These are phyloP conservation scores for Akebia trifoliata DNA, from an alignment of 164 flowering plant genomes.

Conservation along the genomic window DNA sequence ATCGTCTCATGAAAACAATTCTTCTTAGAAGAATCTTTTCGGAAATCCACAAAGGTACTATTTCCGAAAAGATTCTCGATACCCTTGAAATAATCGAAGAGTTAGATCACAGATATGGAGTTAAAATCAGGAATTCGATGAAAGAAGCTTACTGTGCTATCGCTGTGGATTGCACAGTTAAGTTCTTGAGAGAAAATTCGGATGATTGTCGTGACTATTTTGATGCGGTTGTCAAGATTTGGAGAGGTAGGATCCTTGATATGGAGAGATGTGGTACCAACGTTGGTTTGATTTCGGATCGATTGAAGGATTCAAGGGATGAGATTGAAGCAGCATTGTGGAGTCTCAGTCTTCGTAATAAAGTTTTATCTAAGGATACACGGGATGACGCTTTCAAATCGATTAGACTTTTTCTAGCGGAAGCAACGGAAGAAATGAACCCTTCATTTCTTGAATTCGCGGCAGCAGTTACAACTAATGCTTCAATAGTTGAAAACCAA, in stretches of 20 bases:
- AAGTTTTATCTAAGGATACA: constrained; percentile 24
- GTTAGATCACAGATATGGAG: constrained; percentile 23
- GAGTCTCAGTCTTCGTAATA: constrained; percentile 21
- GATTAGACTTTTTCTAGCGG: constrained; percentile 35
- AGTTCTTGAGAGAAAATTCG: constrained; percentile 22
- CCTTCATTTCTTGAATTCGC: constrained; percentile 46
- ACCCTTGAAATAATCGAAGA: constrained; percentile 38
- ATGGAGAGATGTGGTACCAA: constrained; percentile 28
- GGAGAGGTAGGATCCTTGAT: constrained; percentile 40
- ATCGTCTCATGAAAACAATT: constrained; percentile 30
- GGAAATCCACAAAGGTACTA: constrained; percentile 20
- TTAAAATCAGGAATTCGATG: constrained; percentile 28
- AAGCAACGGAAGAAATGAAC: constrained; percentile 46
- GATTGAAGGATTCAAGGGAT: constrained; percentile 28
- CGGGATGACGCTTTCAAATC: constrained; percentile 30
- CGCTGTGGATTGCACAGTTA: constrained; percentile 49
- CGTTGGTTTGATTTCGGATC: constrained; percentile 34
- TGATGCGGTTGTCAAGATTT: constrained; percentile 45
- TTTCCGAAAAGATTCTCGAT: constrained; percentile 44
- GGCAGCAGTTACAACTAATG: constrained; percentile 11
- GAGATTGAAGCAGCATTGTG: constrained; percentile 45
- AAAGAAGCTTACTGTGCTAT: constrained; percentile 49
- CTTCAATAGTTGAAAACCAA: not conserved
- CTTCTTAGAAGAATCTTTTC: constrained; percentile 37
- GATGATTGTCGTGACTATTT: constrained; percentile 25